Evolutionary conservation across 768 basidiomycete genomes (phyloP).

Genomic region (Hemileccinum rubropunctum): DNA sequence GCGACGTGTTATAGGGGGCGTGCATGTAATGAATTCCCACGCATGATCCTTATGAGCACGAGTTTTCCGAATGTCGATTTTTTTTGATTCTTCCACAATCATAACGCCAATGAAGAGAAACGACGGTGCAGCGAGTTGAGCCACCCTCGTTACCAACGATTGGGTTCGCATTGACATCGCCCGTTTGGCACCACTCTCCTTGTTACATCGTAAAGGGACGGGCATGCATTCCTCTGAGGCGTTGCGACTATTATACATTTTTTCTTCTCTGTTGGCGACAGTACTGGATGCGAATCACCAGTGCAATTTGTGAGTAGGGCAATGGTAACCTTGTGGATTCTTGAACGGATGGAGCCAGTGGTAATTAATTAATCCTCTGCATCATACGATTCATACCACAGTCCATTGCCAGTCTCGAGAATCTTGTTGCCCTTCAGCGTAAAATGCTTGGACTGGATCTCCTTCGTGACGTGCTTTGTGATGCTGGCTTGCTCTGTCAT

Average conservation of each 20-base stretch:
- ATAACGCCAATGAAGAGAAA: slow-evolving; percentile 52
- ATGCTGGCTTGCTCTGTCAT: slow-evolving; percentile 58
- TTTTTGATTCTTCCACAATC: slow-evolving; percentile 46
- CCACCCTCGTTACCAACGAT: slow-evolving; percentile 34
- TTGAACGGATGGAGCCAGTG: slow-evolving; percentile 79
- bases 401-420: slow-evolving; percentile 52
- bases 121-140: slow-evolving; percentile 59
- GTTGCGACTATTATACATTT: slow-evolving; percentile 15
- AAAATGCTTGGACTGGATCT: slow-evolving; percentile 84
- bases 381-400: slow-evolving; percentile 86
- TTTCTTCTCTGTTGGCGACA: background rate
- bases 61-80: background rate
- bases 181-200: slow-evolving; percentile 61
- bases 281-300: slow-evolving; percentile 48
- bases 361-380: slow-evolving; percentile 82
- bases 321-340: slow-evolving; percentile 88
- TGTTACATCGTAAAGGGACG: slow-evolving; percentile 61
- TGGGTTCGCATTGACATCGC: slow-evolving; percentile 58
- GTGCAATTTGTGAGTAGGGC: slow-evolving; percentile 81
- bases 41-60: background rate
- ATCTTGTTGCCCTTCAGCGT: slow-evolving; percentile 70
- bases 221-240: slow-evolving; percentile 53
- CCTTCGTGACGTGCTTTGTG: slow-evolving; percentile 74
- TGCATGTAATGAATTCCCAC: slow-evolving; percentile 22
- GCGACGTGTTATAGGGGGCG: no score